Conservation (phyloP, 2,329 filamentous ascomycete species). For the Pseudofabraea citricarpa region DNA sequence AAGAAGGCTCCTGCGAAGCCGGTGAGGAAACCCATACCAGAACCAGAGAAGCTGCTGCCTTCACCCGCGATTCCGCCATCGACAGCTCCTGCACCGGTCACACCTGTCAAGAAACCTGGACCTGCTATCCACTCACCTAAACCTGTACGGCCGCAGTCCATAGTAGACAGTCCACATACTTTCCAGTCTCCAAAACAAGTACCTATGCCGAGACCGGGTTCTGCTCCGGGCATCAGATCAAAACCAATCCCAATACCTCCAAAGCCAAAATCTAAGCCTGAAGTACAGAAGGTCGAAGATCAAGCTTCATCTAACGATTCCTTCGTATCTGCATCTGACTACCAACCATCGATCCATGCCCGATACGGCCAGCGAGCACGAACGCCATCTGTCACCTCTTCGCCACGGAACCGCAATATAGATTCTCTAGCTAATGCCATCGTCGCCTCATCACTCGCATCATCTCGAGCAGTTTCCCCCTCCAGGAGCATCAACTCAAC, state of each 20-base stretch:
- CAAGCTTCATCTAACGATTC: conserved; percentile 26
- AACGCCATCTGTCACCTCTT: conserved; percentile 19
- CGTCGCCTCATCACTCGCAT: conserved; percentile 68
- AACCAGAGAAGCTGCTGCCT: conserved; percentile 4
- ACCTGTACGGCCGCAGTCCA: conserved; percentile 1
- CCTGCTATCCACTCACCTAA: conserved; percentile 12
- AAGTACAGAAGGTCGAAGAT: conserved; percentile 6
- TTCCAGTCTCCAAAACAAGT: conserved; percentile 2
- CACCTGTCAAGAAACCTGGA: conserved; percentile 4
- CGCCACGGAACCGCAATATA: conserved; percentile 35
- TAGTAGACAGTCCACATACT: background rate
- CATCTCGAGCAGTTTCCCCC: conserved; percentile 45
- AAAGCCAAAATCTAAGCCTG: conserved; percentile 1
- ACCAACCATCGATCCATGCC: conserved; percentile 11
- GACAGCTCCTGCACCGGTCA: conserved; percentile 1
- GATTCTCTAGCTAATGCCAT: conserved; percentile 70
- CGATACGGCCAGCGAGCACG: background rate
- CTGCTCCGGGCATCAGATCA: conserved; percentile 8
- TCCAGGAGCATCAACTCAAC: conserved; percentile 9
- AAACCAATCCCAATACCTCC: conserved; percentile 14
- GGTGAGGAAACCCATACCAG: conserved; percentile 20
- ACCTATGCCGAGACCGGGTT: conserved; percentile 7
- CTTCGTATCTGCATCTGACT: conserved; percentile 27
- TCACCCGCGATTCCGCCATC: conserved; percentile 6
- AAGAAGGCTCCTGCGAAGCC: conserved; percentile 14